Evolutionary conservation across 1,139 yeast species (phyloP).

Genomic region (Ashbya aceris): DNA sequence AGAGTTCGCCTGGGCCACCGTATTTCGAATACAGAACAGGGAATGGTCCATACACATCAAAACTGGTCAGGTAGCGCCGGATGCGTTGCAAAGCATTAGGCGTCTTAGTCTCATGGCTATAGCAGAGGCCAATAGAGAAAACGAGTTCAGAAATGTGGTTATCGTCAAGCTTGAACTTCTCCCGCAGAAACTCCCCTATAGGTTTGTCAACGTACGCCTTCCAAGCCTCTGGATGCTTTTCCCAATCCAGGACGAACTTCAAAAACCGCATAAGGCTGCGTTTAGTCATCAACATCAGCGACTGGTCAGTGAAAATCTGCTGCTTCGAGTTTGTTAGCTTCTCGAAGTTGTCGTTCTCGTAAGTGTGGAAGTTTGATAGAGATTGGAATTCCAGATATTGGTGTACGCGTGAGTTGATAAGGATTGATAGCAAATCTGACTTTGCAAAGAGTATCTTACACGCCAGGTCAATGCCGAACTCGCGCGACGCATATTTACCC

Average conservation of each 20-base stretch:
- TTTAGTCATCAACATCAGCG: conserved; percentile 65
- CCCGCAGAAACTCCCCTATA: conserved; percentile 47
- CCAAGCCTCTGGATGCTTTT: conserved; percentile 45
- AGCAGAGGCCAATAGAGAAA: conserved; percentile 75
- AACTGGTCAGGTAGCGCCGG: conserved; percentile 73
- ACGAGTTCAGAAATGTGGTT: conserved; percentile 78
- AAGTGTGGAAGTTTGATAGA: conserved; percentile 79
- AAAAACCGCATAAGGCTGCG: conserved; percentile 86
- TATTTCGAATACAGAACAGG: conserved; percentile 87
- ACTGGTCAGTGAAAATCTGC: conserved; percentile 87
- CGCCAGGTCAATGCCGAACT: conserved; percentile 81
- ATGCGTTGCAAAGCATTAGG: conserved; percentile 72
- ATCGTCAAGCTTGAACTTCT: conserved; percentile 58
- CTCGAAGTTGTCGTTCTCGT: conserved; percentile 82
- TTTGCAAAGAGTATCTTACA: conserved; percentile 85
- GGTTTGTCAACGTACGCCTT: conserved; percentile 47
- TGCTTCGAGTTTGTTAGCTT: conserved; percentile 77
- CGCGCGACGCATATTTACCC: conserved; percentile 38
- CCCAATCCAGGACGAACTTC: conserved; percentile 75
- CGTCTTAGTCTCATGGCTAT: conserved; percentile 49
- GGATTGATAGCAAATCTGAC: conserved; percentile 69
- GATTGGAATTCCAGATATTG: conserved; percentile 90
- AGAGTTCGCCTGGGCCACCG: conserved; percentile 93
- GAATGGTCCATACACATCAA: conserved; percentile 88
- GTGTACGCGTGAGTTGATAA: conserved; percentile 77